Percentiles rank a stretch among this genome's conserved stretches.
phyloP scores from a whole-genome alignment of 2,329 filamentous ascomycete genomes.

The Coniella vitis region DNA sequence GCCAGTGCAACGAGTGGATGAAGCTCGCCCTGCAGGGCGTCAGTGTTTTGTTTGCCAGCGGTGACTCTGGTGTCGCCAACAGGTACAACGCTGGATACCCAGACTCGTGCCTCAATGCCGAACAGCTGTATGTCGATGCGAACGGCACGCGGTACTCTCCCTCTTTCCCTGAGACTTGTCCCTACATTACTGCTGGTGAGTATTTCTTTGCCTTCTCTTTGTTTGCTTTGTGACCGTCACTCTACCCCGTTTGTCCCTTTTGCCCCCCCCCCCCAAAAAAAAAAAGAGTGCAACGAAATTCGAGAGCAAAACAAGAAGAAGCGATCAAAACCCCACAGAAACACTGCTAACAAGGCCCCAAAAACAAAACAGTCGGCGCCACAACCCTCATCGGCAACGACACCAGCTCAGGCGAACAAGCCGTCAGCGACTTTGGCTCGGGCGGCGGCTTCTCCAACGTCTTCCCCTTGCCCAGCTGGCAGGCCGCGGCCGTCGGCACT shows the following conservation, averaged over 20 bases:
- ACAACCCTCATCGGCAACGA: slow-evolving; percentile 10
- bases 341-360: too few relatives aligned
- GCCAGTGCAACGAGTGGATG: slow-evolving; percentile 44
- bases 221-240: neutral
- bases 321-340: too few relatives aligned
- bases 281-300: too few relatives aligned
- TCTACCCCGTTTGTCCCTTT: too few relatives aligned
- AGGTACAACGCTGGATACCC: slow-evolving; percentile 12
- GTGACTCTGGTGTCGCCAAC: slow-evolving; percentile 33
- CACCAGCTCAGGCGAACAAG: slow-evolving; percentile 17
- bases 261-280: too few relatives aligned
- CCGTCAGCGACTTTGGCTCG: slow-evolving; percentile 23
- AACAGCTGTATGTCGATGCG: slow-evolving; percentile 4
- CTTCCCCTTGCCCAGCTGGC: slow-evolving; percentile 35
- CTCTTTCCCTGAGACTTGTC: slow-evolving; percentile 8
- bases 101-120: slow-evolving; percentile 8
- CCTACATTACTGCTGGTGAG: slow-evolving; percentile 18
- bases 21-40: slow-evolving; percentile 45
- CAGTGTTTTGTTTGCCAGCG: slow-evolving; percentile 40
- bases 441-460: slow-evolving; percentile 43
- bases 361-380: slow-evolving; percentile 3
- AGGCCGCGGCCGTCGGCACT: slow-evolving; percentile 27
- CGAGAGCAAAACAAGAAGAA: too few relatives aligned
- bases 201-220: slow-evolving; percentile 12
- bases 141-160: slow-evolving; percentile 14